Percentiles rank a stretch among this genome's conserved stretches.
Conservation (phyloP, 805 yeast species). For the Saturnispora gosingensis region DNA sequence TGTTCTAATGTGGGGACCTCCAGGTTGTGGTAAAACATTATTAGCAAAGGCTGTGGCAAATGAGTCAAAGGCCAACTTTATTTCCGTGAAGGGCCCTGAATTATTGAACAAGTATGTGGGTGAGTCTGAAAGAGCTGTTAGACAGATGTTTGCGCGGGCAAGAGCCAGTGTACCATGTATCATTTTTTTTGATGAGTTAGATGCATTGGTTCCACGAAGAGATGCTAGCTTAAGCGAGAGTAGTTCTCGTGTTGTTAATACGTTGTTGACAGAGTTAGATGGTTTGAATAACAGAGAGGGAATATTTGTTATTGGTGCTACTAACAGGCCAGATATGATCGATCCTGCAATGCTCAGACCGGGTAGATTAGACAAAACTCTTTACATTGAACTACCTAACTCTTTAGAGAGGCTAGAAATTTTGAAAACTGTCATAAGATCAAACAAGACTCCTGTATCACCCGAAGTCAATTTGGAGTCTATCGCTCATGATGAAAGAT, state of each 20-base stretch:
- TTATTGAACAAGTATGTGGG: slow-evolving; percentile 93
- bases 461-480: slow-evolving; percentile 47
- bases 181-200: slow-evolving; percentile 90
- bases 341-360: slow-evolving; percentile 98
- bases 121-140: slow-evolving; percentile 85
- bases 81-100: slow-evolving; percentile 94
- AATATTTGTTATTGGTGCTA: slow-evolving; percentile 91
- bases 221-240: slow-evolving; percentile 83
- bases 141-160: slow-evolving; percentile 89
- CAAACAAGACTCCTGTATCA: slow-evolving; percentile 69
- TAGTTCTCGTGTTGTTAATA: slow-evolving; percentile 88
- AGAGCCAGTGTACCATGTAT: slow-evolving; percentile 93
- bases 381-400: slow-evolving; percentile 83
- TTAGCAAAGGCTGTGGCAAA: slow-evolving; percentile 97
- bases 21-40: slow-evolving; percentile 97
- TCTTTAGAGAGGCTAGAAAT: slow-evolving; percentile 74
- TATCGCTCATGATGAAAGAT: slow-evolving; percentile 67
- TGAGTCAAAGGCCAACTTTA: slow-evolving; percentile 92
- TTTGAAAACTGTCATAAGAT: slow-evolving; percentile 59
- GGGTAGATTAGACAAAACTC: slow-evolving; percentile 87
- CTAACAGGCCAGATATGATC: slow-evolving; percentile 96
- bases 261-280: slow-evolving; percentile 87
- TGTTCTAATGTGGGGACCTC: slow-evolving; percentile 97
- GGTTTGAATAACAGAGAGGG: slow-evolving; percentile 91
- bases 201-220: slow-evolving; percentile 91